Evolutionary conservation across 1,284 basidiomycete genomes (phyloP).

Genomic region (Inonotus hispidus): DNA sequence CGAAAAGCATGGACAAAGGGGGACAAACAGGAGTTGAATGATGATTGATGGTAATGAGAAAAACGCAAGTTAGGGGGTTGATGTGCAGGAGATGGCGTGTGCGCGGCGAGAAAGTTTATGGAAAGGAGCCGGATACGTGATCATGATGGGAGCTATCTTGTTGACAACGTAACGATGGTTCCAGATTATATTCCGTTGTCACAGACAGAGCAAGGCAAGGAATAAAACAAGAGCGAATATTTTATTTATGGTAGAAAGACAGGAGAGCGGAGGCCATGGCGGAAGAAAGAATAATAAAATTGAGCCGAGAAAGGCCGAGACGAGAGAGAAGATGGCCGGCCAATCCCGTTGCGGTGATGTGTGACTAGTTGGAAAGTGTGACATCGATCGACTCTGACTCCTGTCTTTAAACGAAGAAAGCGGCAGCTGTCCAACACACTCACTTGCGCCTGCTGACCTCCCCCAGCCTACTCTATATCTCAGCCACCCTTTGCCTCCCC

Average conservation of each 20-base stretch:
- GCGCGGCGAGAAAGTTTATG: not conserved
- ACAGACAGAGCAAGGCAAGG: not conserved
- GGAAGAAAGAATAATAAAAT: not conserved
- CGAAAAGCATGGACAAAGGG: not conserved
- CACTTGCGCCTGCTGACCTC: not conserved
- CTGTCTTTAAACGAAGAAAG: not conserved
- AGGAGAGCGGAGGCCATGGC: not conserved
- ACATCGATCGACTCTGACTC: not conserved
- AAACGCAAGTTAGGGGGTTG: not conserved
- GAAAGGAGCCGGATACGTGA: too few relatives aligned
- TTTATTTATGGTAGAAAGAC: not conserved
- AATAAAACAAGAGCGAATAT: too few relatives aligned
- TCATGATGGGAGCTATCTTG: too few relatives aligned
- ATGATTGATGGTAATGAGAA: not conserved
- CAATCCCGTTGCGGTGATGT: not conserved
- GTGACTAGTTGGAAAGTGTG: slow-evolving; percentile 8
- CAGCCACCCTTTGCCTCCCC: not conserved
- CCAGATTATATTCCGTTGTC: too few relatives aligned
- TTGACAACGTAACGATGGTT: too few relatives aligned
- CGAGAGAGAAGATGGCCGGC: slow-evolving; percentile 3
- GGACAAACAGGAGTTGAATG: not conserved
- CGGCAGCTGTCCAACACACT: not conserved
- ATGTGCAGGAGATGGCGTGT: not conserved
- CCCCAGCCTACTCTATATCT: not conserved
- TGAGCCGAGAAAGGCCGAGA: slow-evolving; percentile 10